phyloP scores from a whole-genome alignment of 2,329 filamentous ascomycete species.

The Arthrobotrys conoides region DNA sequence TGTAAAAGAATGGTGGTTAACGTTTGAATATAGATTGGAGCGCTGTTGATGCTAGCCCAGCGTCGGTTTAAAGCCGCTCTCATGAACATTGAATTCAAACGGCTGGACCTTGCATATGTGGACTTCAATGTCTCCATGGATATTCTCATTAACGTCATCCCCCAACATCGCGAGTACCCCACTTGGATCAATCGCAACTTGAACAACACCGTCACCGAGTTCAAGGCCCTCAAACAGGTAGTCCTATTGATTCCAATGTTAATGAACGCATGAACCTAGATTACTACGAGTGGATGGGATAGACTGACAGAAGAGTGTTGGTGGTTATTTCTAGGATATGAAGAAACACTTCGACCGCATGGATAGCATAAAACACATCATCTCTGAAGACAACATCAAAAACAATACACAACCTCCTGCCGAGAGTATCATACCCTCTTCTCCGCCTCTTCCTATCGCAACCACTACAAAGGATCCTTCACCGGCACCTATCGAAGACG shows the following conservation, averaged over 20 bases:
- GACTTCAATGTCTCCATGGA: conserved; percentile 87
- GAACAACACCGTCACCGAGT: conserved; percentile 69
- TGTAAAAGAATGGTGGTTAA: neutral
- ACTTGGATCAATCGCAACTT: conserved; percentile 73
- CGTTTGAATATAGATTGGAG: conserved; percentile 33
- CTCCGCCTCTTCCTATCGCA: neutral
- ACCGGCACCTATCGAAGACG: neutral
- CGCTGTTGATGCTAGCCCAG: conserved; percentile 36
- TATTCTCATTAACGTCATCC: conserved; percentile 82
- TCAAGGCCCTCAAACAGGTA: conserved; percentile 68
- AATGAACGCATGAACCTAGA: neutral
- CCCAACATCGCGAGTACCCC: conserved; percentile 81
- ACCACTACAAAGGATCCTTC: conserved; percentile 17
- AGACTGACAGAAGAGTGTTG: neutral
- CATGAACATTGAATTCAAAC: conserved; percentile 72
- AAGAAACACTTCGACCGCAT: conserved; percentile 67
- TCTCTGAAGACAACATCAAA: conserved; percentile 75
- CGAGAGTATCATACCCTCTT: conserved; percentile 71
- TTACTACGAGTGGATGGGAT: neutral
- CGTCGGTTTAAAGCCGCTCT: conserved; percentile 35
- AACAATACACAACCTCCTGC: conserved; percentile 67
- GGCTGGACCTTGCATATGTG: conserved; percentile 81
- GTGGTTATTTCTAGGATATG: conserved; percentile 29
- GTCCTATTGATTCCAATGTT: too few relatives aligned
- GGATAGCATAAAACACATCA: conserved; percentile 73